Evolutionary conservation across 2,329 filamentous ascomycete genomes (phyloP).

Genomic region (Clathrospora elynae): DNA sequence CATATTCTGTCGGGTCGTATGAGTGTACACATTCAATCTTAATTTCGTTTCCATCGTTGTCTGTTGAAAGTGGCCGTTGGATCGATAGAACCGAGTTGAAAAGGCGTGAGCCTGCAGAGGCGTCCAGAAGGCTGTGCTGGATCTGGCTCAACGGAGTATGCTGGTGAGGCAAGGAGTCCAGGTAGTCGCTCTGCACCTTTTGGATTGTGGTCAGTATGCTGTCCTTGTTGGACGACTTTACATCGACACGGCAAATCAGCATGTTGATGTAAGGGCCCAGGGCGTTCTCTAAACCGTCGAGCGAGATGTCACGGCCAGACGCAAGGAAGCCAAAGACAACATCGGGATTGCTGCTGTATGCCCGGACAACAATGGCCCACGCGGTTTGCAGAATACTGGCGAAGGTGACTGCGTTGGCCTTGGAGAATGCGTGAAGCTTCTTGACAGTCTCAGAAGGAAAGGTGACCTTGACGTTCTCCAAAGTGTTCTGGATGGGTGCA

Average conservation of each 20-base stretch:
- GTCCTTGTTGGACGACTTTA: slow-evolving; percentile 19
- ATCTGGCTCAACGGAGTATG: background rate
- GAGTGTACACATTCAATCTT: background rate
- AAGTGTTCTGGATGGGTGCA: background rate
- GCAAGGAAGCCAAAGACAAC: slow-evolving; percentile 31
- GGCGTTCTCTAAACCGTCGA: slow-evolving; percentile 19
- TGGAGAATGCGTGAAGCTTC: background rate
- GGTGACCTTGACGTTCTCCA: background rate
- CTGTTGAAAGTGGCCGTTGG: background rate
- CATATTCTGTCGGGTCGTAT: slow-evolving; percentile 5
- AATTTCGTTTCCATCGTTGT: background rate
- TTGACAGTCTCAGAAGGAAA: background rate
- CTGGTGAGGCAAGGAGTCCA: slow-evolving; percentile 19
- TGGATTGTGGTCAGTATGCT: background rate
- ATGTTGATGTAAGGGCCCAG: slow-evolving; percentile 23
- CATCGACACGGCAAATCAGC: slow-evolving; percentile 2
- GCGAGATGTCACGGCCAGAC: slow-evolving; percentile 27
- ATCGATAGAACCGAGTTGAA: slow-evolving; percentile 5
- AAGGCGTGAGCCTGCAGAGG: background rate
- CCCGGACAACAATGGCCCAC: slow-evolving; percentile 27
- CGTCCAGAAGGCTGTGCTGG: slow-evolving; percentile 1
- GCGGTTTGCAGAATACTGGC: slow-evolving; percentile 28
- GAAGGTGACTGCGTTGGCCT: slow-evolving; percentile 1
- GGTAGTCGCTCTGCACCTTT: slow-evolving; percentile 1
- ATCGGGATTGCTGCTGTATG: slow-evolving; percentile 19